These are phyloP conservation scores for Clonostachys sp. DNA, from an alignment of 2,329 filamentous ascomycete species.

Conservation along the genomic window DNA sequence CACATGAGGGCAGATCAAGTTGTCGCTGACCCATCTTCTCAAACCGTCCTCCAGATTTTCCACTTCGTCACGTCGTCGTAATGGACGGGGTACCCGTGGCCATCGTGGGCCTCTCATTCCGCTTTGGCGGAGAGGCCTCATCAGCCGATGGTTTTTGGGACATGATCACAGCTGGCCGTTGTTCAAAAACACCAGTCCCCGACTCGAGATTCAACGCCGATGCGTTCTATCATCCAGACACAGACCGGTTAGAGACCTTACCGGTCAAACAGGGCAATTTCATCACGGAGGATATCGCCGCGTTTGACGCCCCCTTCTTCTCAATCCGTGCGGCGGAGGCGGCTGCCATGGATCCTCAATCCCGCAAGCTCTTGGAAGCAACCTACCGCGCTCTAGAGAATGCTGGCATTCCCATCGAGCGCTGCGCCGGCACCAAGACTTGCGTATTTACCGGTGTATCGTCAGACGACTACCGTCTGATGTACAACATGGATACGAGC, in stretches of 20 bases:
- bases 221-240: background rate
- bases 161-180: slow-evolving; percentile 11
- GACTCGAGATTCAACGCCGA: background rate
- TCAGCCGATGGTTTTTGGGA: slow-evolving; percentile 4
- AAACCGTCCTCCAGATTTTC: too few relatives aligned
- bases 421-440: background rate
- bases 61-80: too few relatives aligned
- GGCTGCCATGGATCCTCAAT: slow-evolving; percentile 17
- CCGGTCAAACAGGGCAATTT: slow-evolving; percentile 10
- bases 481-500: background rate
- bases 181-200: too few relatives aligned
- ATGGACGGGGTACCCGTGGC: slow-evolving; percentile 11
- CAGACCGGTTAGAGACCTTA: background rate
- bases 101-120: slow-evolving; percentile 32
- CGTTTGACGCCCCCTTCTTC: slow-evolving; percentile 12
- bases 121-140: slow-evolving; percentile 25
- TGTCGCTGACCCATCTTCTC: too few relatives aligned
- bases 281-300: slow-evolving; percentile 14
- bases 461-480: slow-evolving; percentile 1
- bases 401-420: slow-evolving; percentile 23
- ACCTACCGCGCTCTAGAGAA: slow-evolving; percentile 18
- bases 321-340: slow-evolving; percentile 9
- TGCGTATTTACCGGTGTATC: slow-evolving; percentile 2
- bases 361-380: slow-evolving; percentile 19
- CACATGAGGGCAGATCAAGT: too few relatives aligned